These are phyloP conservation scores for Yamadazyma membranifaciens DNA, from an alignment of 1,139 yeast species.

Conservation along the genomic window DNA sequence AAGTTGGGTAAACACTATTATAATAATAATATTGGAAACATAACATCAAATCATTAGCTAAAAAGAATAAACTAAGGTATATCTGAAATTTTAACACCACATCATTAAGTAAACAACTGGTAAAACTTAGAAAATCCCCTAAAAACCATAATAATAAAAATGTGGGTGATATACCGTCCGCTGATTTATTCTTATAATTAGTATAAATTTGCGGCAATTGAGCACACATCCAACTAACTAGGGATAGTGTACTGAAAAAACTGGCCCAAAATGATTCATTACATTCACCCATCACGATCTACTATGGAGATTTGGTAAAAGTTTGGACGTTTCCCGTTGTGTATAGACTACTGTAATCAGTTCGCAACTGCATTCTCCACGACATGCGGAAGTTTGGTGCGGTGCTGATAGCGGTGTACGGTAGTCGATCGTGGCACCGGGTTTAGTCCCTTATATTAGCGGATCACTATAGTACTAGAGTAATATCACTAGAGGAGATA, in stretches of 20 bases:
- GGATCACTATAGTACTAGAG: too few species aligned
- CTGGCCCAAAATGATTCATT: not conserved
- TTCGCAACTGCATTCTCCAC: too few species aligned
- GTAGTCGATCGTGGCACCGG: too few species aligned
- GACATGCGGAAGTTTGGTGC: too few species aligned
- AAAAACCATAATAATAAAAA: constrained; percentile 76
- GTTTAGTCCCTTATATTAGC: too few species aligned
- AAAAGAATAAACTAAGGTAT: constrained; percentile 69
- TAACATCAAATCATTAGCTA: constrained; percentile 67
- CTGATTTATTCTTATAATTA: constrained; percentile 74
- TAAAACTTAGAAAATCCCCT: constrained; percentile 80
- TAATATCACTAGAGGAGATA: too few species aligned
- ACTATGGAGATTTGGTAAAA: too few species aligned
- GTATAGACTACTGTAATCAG: too few species aligned
- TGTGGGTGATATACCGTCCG: constrained; percentile 80
- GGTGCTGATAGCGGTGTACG: too few species aligned
- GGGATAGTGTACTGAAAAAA: constrained; percentile 32
- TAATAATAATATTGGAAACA: constrained; percentile 81
- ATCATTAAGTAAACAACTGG: constrained; percentile 76
- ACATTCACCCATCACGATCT: constrained; percentile 2
- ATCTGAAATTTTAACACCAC: constrained; percentile 75
- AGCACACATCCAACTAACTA: constrained; percentile 73
- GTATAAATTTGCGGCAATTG: constrained; percentile 83
- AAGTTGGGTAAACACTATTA: constrained; percentile 36
- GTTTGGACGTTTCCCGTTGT: too few species aligned